phyloP scores from a whole-genome alignment of 2,329 filamentous ascomycete species.

The Diaporthe ampelina region DNA sequence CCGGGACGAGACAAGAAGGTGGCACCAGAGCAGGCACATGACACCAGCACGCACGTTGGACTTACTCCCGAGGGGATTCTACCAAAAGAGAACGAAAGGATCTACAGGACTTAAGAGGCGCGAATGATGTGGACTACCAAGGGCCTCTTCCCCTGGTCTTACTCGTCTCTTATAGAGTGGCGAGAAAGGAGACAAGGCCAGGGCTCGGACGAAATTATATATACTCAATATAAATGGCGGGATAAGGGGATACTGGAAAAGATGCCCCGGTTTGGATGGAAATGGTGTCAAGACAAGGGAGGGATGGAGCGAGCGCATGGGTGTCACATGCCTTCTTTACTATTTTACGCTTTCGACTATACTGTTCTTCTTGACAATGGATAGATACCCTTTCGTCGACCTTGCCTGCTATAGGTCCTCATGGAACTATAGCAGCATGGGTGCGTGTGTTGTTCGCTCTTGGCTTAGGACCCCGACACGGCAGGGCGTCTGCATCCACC shows the following conservation, averaged over 20 bases:
- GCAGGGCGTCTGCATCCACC: neutral
- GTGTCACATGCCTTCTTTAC: conserved; percentile 8
- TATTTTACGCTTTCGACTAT: conserved; percentile 22
- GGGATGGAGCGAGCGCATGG: conserved; percentile 24
- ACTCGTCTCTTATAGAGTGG: conserved; percentile 2
- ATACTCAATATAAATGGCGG: neutral
- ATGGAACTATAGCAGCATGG: neutral
- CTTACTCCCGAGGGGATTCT: neutral
- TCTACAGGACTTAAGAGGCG: conserved; percentile 32
- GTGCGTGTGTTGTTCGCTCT: neutral
- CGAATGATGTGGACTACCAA: neutral
- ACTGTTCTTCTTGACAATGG: conserved; percentile 16
- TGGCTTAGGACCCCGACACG: neutral
- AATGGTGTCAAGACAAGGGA: conserved; percentile 29
- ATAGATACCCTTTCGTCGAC: conserved; percentile 32
- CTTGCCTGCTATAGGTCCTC: neutral
- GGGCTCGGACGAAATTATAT: neutral
- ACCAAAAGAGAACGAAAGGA: conserved; percentile 3
- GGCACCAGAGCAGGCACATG: neutral
- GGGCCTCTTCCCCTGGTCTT: neutral
- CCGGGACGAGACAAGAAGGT: neutral
- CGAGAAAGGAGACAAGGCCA: conserved; percentile 6
- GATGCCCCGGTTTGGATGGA: conserved; percentile 4
- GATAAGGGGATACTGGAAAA: conserved; percentile 13
- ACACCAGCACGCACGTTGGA: neutral